phyloP scores from a whole-genome alignment of 1,284 basidiomycete species.

The Trametes sp. region DNA sequence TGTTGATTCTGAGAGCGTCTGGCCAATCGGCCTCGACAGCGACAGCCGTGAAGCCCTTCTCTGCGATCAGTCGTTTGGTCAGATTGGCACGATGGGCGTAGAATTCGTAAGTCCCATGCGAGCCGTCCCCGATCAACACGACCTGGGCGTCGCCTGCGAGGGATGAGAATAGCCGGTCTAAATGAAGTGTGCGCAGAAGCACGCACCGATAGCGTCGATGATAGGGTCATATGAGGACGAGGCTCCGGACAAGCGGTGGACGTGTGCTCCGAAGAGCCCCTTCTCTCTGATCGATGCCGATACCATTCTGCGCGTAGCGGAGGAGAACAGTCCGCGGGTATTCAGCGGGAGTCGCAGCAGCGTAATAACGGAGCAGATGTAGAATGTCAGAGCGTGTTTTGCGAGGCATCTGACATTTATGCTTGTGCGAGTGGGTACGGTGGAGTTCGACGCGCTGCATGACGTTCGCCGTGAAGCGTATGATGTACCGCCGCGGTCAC shows the following conservation, averaged over 20 bases:
- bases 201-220: slow-evolving; percentile 35
- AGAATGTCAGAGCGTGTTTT: not conserved
- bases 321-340: slow-evolving; percentile 2
- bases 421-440: not conserved
- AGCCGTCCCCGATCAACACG: slow-evolving; percentile 41
- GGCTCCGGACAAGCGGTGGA: slow-evolving; percentile 31
- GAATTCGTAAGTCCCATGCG: slow-evolving; percentile 42
- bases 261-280: slow-evolving; percentile 31
- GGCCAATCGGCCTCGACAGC: slow-evolving; percentile 44
- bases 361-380: too few relatives aligned
- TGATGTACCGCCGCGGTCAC: slow-evolving; percentile 3
- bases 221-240: slow-evolving; percentile 36
- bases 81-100: slow-evolving; percentile 42
- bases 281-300: slow-evolving; percentile 27
- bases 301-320: slow-evolving; percentile 16
- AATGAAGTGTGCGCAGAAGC: not conserved
- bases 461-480: slow-evolving; percentile 5
- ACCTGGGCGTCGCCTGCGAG: slow-evolving; percentile 36
- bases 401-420: not conserved
- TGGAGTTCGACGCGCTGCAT: slow-evolving; percentile 9
- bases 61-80: slow-evolving; percentile 40
- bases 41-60: slow-evolving; percentile 42
- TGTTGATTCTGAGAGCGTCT: slow-evolving; percentile 40
- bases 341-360: not conserved
- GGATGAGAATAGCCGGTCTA: slow-evolving; percentile 13